Conservation (phyloP, 495 filamentous ascomycete genomes). For the Achaetomiella virescens region DNA sequence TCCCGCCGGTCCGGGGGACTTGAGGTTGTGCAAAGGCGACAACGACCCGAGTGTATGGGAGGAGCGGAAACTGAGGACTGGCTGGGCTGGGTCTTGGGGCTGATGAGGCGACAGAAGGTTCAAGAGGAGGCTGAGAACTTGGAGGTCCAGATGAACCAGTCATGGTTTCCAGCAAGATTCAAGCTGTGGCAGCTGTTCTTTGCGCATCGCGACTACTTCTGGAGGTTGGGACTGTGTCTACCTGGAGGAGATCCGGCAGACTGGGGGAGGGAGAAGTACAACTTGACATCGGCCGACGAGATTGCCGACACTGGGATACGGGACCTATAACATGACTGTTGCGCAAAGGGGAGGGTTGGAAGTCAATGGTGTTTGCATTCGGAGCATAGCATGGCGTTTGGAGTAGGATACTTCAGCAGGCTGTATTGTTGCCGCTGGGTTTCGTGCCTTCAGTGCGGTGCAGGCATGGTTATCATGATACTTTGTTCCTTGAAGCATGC, state of each 20-base stretch:
- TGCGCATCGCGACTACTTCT: conserved; percentile 95
- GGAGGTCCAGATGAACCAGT: conserved; percentile 8
- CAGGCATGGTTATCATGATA: too few relatives aligned
- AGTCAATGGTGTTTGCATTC: not conserved
- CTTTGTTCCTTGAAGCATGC: too few relatives aligned
- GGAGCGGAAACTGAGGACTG: conserved; percentile 41
- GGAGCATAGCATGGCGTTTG: conserved; percentile 5
- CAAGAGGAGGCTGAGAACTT: not conserved
- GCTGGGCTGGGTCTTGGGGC: conserved; percentile 11
- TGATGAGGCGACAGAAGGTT: not conserved
- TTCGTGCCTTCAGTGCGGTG: too few relatives aligned
- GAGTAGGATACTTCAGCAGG: not conserved
- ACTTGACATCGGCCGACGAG: conserved; percentile 10
- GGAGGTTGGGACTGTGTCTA: conserved; percentile 82
- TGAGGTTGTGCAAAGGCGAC: conserved; percentile 65
- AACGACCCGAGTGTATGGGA: conserved; percentile 65
- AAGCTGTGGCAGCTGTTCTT: conserved; percentile 89
- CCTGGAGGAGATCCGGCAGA: conserved; percentile 72
- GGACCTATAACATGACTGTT: conserved; percentile 10
- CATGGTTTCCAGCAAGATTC: conserved; percentile 53
- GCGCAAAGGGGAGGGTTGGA: not conserved
- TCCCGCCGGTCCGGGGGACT: conserved; percentile 62
- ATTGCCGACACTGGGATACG: not conserved
- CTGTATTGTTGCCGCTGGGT: not conserved
- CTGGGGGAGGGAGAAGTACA: conserved; percentile 50